These are phyloP conservation scores for Xenoacremonium recifei DNA, from an alignment of 2,329 filamentous ascomycete genomes.

Conservation along the genomic window DNA sequence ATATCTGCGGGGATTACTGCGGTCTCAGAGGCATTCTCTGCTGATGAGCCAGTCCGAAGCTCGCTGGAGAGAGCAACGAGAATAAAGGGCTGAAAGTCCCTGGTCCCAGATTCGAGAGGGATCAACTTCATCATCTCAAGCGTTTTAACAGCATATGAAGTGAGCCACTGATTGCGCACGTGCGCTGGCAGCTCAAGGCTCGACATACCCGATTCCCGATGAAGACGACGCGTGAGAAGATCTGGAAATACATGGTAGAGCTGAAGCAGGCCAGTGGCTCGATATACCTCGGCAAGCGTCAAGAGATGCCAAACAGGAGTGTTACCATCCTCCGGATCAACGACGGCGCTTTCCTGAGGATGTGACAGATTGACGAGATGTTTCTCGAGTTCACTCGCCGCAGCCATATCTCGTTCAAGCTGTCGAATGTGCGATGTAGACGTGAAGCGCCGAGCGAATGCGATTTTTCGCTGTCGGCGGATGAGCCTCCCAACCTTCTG, in stretches of 20 bases:
- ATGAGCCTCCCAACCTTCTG: conserved; percentile 12
- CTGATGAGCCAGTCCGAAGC: conserved; percentile 3
- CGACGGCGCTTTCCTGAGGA: conserved; percentile 5
- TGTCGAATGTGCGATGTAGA: conserved; percentile 8
- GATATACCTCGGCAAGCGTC: conserved; percentile 9
- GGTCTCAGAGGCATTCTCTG: background rate
- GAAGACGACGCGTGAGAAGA: conserved; percentile 5
- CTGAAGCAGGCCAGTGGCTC: conserved; percentile 8
- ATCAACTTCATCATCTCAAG: conserved; percentile 7
- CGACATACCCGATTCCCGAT: background rate
- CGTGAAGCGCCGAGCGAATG: conserved; percentile 1
- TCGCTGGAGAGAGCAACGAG: conserved; percentile 11
- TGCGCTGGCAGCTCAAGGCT: no score
- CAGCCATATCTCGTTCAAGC: conserved; percentile 7
- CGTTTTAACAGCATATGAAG: conserved; percentile 3
- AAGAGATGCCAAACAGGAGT: conserved; percentile 10
- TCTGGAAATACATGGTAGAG: conserved; percentile 13
- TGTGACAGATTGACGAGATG: conserved; percentile 5
- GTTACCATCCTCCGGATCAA: conserved; percentile 10
- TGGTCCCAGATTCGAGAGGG: conserved; percentile 11
- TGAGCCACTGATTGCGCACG: conserved; percentile 7
- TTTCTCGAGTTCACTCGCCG: conserved; percentile 10
- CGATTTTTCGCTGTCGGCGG: conserved; percentile 8
- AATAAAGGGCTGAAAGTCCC: conserved; percentile 13
- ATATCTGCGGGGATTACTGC: background rate